Percentiles rank a stretch among this genome's conserved stretches.
These are phyloP conservation scores for Oryza longistaminata DNA, from an alignment of 176 grass and related monocot genomes.

Conservation along the genomic window DNA sequence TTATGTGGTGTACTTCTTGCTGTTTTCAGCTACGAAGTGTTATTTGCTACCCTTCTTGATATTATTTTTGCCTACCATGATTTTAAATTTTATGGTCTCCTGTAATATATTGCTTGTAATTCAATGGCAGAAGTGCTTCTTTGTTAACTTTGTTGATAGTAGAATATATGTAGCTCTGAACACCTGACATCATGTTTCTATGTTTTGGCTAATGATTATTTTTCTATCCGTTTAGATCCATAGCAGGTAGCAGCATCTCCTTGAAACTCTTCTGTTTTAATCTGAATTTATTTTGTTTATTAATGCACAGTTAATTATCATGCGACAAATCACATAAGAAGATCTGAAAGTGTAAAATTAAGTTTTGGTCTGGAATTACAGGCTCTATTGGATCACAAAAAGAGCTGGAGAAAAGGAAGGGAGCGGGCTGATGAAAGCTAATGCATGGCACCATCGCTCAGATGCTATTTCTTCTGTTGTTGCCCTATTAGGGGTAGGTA, in stretches of 20 bases:
- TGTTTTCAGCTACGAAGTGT: not conserved
- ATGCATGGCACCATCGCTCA: slow-evolving; percentile 92
- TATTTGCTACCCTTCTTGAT: not conserved
- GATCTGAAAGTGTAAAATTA: slow-evolving; percentile 1
- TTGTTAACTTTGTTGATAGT: slow-evolving; percentile 26
- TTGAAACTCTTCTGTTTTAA: slow-evolving; percentile 22
- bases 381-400: slow-evolving; percentile 93
- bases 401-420: slow-evolving; percentile 88
- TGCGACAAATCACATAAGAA: not conserved
- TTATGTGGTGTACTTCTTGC: not conserved
- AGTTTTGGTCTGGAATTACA: slow-evolving; percentile 38
- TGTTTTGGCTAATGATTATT: not conserved
- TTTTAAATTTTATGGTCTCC: slow-evolving; percentile 17
- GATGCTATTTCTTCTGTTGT: slow-evolving; percentile 94
- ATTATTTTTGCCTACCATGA: not conserved
- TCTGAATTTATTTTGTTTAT: slow-evolving; percentile 22
- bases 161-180: not conserved
- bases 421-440: slow-evolving; percentile 94
- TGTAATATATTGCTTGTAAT: slow-evolving; percentile 4
- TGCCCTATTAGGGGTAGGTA: slow-evolving; percentile 93
- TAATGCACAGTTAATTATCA: slow-evolving; percentile 23
- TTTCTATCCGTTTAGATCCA: not conserved
- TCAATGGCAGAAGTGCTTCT: not conserved
- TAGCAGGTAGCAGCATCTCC: not conserved
- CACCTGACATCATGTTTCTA: not conserved